These are phyloP conservation scores for Hammondia hammondi DNA, from an alignment of 169 alveolate genomes.

Conservation along the genomic window DNA sequence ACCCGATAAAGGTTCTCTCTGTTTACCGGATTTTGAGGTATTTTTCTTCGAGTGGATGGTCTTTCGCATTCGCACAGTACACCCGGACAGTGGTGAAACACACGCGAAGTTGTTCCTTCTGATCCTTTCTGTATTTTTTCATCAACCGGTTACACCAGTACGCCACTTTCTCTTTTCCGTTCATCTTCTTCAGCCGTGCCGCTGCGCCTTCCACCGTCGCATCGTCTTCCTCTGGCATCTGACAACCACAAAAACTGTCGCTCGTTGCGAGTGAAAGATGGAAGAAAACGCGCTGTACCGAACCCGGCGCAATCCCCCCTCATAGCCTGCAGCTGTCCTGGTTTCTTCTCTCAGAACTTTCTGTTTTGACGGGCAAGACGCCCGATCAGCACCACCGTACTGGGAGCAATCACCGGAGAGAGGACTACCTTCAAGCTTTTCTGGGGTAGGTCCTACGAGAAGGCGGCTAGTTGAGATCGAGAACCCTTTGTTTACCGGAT, in stretches of 20 bases:
- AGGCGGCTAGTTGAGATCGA: no score
- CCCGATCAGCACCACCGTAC: no score
- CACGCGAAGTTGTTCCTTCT: slow-evolving; percentile 64
- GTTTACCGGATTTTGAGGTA: slow-evolving; percentile 74
- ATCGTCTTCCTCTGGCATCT: slow-evolving; percentile 68
- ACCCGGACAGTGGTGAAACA: slow-evolving; percentile 73
- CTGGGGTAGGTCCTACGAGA: no score
- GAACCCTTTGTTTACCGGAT: no score
- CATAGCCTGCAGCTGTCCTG: no score
- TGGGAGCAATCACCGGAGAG: no score
- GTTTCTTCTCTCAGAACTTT: no score
- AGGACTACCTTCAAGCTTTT: no score
- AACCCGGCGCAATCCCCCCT: no score
- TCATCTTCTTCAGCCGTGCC: slow-evolving; percentile 63
- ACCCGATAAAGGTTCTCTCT: background rate
- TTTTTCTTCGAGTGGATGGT: slow-evolving; percentile 75
- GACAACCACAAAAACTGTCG: background rate
- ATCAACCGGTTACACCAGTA: slow-evolving; percentile 74
- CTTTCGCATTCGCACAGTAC: slow-evolving; percentile 73
- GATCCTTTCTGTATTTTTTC: slow-evolving; percentile 71
- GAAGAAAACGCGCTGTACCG: background rate
- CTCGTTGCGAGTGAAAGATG: background rate
- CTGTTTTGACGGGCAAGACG: no score
- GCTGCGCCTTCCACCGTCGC: slow-evolving; percentile 49
- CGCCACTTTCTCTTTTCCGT: slow-evolving; percentile 75